Base-by-base conservation (phyloP, 371 early-diverging fungal species). In the Catenaria anguillulae region DNA sequence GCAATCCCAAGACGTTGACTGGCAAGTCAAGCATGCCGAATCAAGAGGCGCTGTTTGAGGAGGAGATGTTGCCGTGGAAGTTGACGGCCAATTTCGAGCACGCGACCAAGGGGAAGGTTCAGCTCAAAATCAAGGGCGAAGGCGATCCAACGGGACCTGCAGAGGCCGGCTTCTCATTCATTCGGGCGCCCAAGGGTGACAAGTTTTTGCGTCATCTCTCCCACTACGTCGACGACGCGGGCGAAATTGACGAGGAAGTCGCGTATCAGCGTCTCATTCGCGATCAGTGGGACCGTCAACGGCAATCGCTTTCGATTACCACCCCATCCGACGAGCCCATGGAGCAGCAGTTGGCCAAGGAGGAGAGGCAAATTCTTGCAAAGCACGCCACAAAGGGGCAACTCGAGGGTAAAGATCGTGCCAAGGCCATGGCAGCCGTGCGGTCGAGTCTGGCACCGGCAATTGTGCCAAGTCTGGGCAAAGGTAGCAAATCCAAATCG, bases 11-110 rank as follows among this genome's bases (percentile, higher is more conserved):
- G 81, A 67, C 78, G 77, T 24, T 12, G 75, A 62, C 78, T 10
- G 83, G 81, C 46, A 81, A 79, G 23, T 76, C 73, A n/a, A 73
- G 54, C 67, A 72, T 40, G 43, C 77, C 89, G 42, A 79, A 82
- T 24, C 82, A 70, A 12, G 76, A 84, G 29, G 72, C 84, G 40
- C 81, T 95, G 62, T 85, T 94, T 23, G 96, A 97, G 68, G 83
- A 93, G 64, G 89, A 90, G 65, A 74, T 97, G 54, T 94, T 98
- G 0, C 95, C 95, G 4, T 99, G 99, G 99, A 90, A 87, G 63
- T 82, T 90, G 23, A 96, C 95, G 5, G 83, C 90, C 54, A 99
- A 99, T 76, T 99, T 99, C 75, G 78, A 81, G 10, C 72, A 75
- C 73, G 84, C 85, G 24, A 63, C 65, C 69, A 68, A 33, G 73